These are phyloP conservation scores for Phytophthora melonis DNA, from an alignment of 352 stramenopile genomes.

Conservation along the genomic window DNA sequence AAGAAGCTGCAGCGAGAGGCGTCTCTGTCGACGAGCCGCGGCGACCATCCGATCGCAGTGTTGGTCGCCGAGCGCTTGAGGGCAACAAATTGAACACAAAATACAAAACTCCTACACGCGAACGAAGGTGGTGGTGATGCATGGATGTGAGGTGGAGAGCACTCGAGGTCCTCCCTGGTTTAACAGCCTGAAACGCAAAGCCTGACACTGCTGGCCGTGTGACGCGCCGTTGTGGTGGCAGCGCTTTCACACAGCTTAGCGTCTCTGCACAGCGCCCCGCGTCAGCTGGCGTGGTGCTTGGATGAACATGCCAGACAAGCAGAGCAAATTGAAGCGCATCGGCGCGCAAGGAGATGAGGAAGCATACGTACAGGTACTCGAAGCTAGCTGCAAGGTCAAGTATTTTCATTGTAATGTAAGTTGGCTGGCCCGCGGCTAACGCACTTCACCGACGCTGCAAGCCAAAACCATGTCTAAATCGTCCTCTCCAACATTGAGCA, in stretches of 20 bases:
- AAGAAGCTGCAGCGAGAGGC: conserved; percentile 34
- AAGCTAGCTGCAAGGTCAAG: conserved; percentile 12
- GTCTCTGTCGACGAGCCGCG: conserved; percentile 21
- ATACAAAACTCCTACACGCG: conserved; percentile 33
- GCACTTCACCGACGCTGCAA: conserved; percentile 25
- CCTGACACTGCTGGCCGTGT: conserved; percentile 1
- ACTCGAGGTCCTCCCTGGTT: conserved; percentile 8
- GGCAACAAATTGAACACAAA: conserved; percentile 35
- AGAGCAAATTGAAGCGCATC: neutral
- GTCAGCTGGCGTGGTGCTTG: conserved; percentile 13
- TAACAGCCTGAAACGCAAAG: conserved; percentile 32
- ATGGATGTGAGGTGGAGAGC: neutral
- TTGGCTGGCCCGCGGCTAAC: conserved; percentile 12
- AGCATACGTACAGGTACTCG: neutral
- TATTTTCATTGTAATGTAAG: conserved; percentile 27
- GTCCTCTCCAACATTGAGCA: conserved; percentile 54
- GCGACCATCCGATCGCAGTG: conserved; percentile 38
- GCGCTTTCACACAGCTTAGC: conserved; percentile 8
- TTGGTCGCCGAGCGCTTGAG: conserved; percentile 10
- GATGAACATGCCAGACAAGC: conserved; percentile 28
- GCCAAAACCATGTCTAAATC: conserved; percentile 46
- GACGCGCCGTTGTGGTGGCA: conserved; percentile 35
- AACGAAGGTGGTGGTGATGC: conserved; percentile 12
- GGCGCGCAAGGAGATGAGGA: neutral
- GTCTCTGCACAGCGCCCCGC: conserved; percentile 17